Evolutionary conservation across 1,284 basidiomycete genomes (phyloP), one percentile per base, ranked within the genome.

Genomic region (Lentinus polychrous): DNA sequence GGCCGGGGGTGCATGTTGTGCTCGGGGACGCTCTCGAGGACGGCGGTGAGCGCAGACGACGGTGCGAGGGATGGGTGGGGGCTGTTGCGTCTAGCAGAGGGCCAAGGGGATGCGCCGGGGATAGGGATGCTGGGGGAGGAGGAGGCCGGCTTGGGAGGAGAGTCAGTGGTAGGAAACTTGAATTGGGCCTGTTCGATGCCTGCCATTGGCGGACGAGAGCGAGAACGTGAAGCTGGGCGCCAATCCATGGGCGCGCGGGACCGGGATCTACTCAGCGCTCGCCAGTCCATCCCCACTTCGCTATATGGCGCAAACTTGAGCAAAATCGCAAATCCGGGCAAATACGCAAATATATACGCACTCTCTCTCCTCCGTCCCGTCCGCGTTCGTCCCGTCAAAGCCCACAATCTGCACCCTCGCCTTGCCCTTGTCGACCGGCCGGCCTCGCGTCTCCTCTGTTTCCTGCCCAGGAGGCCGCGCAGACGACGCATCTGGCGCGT

Each of bases 231-330:
- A 49, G 78, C 71, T 45, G 85, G 82, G 48, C 78, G 74, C 86
- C 86, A 90, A 65, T 89, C 86, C 84, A 87, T 88, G 46, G 91
- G 87, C 60, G 90, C 86, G 22, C 94, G 84, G 18, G 95, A 97
- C 53, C 94, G 80, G 12, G 94, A 96, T 52, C 94, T 81, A 61
- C 91, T 94, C 61, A 91, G 83, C 15, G 88, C 86, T 39, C 93
- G 80, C 93, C 94, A 97, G 63, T 98, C 95, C 87, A 98, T 96
- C 35, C 76, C 72, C 53, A 60, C 58, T 51, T 61, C 60, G 57
- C 56, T 65, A 57, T 54, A 57, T 54, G 52, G 49, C 53, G 55
- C 52, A 51, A 55, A 50, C 60, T 58, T 54, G 55, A 52, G 51
- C 56, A 53, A 51, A 45, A 53, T 46, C 43, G 45, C 34, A 27